Evolutionary conservation across 768 basidiomycete species (phyloP).

Genomic region (Russula dissimulans): DNA sequence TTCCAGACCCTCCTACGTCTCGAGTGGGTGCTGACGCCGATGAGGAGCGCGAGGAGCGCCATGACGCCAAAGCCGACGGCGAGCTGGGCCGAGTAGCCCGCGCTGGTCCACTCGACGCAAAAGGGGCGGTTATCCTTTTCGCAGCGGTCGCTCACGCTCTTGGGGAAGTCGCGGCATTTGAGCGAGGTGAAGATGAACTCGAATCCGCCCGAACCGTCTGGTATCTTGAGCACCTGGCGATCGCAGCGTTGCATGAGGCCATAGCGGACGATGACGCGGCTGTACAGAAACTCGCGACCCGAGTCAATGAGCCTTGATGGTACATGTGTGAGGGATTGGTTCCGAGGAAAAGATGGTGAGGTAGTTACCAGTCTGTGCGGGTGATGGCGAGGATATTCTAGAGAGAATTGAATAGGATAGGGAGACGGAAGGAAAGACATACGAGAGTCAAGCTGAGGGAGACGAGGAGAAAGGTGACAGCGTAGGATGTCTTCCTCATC

Average conservation of each 20-base stretch:
- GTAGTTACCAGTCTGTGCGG: slow-evolving; percentile 55
- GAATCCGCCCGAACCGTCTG: slow-evolving; percentile 35
- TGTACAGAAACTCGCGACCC: slow-evolving; percentile 36
- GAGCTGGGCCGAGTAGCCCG: slow-evolving; percentile 56
- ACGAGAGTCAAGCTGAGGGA: slow-evolving; percentile 43
- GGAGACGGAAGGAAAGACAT: slow-evolving; percentile 21
- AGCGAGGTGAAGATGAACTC: slow-evolving; percentile 43
- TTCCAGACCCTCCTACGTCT: slow-evolving; percentile 70
- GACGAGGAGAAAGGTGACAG: slow-evolving; percentile 51
- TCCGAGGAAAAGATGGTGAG: slow-evolving; percentile 10
- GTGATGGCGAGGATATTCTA: slow-evolving; percentile 50
- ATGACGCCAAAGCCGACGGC: slow-evolving; percentile 54
- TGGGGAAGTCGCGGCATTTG: slow-evolving; percentile 59
- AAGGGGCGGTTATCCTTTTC: slow-evolving; percentile 46
- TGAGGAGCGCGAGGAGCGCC: slow-evolving; percentile 46
- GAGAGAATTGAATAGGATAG: background rate
- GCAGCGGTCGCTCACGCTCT: slow-evolving; percentile 37
- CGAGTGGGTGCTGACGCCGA: slow-evolving; percentile 67
- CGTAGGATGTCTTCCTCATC: slow-evolving; percentile 67
- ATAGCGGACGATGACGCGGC: slow-evolving; percentile 43
- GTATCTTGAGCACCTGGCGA: slow-evolving; percentile 39
- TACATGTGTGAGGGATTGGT: background rate
- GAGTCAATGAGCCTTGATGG: slow-evolving; percentile 32
- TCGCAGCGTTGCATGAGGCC: slow-evolving; percentile 55
- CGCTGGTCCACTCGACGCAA: slow-evolving; percentile 64